phyloP scores from a whole-genome alignment of 805 yeast genomes.

The Pichia californica region DNA sequence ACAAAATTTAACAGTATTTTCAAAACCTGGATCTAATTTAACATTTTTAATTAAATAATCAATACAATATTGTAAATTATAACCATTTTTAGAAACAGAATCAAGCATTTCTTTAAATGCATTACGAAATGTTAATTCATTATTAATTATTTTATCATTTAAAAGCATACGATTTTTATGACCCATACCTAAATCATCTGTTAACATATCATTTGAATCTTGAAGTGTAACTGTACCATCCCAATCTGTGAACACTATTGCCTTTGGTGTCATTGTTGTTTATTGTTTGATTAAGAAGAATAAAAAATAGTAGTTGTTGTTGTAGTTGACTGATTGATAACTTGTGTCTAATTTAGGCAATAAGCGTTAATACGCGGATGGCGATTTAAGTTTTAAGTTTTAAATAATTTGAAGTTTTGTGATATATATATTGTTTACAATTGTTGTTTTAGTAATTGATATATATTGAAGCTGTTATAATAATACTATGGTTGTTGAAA shows the following conservation, averaged over 20 bases:
- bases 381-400: no score
- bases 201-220: slow-evolving; percentile 88
- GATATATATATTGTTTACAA: no score
- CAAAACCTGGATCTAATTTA: slow-evolving; percentile 86
- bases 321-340: no score
- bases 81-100: slow-evolving; percentile 50
- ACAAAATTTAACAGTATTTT: slow-evolving; percentile 75
- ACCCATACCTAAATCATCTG: slow-evolving; percentile 89
- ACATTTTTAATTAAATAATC: slow-evolving; percentile 59
- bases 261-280: slow-evolving; percentile 24
- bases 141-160: slow-evolving; percentile 68
- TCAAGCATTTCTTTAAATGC: slow-evolving; percentile 83
- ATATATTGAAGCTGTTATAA: no score
- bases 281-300: no score
- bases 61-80: slow-evolving; percentile 66
- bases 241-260: slow-evolving; percentile 93
- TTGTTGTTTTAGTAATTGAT: no score
- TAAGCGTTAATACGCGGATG: no score
- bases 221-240: slow-evolving; percentile 96
- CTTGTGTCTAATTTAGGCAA: no score
- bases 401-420: no score
- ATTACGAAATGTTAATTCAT: slow-evolving; percentile 63
- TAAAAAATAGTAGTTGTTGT: no score
- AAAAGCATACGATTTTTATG: slow-evolving; percentile 54
- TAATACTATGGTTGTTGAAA: no score